These are phyloP conservation scores for Phytopythium vexans DNA, from an alignment of 352 stramenopile genomes.

Conservation along the genomic window DNA sequence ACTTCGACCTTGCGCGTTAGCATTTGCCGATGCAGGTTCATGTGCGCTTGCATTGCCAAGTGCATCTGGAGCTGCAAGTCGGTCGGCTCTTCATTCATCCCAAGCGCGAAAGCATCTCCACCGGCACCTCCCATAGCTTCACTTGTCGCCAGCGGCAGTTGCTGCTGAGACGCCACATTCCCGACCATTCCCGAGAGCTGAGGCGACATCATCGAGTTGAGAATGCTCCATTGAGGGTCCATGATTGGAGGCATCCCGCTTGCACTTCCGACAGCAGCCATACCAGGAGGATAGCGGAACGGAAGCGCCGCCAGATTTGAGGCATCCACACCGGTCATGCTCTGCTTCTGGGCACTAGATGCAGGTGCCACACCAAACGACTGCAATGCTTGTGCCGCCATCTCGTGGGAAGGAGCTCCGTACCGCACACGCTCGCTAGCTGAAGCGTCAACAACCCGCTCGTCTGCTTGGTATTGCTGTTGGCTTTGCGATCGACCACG, in stretches of 20 bases:
- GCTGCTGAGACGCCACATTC: slow-evolving; percentile 18
- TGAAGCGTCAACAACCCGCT: neutral
- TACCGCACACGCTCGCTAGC: neutral
- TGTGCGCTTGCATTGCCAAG: slow-evolving; percentile 84
- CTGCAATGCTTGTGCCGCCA: slow-evolving; percentile 1
- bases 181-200: slow-evolving; percentile 41
- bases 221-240: slow-evolving; percentile 76
- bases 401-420: neutral
- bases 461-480: neutral
- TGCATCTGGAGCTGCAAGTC: slow-evolving; percentile 85
- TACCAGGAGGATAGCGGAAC: neutral
- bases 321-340: neutral
- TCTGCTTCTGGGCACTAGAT: neutral
- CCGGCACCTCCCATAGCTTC: slow-evolving; percentile 24
- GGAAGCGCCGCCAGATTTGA: neutral
- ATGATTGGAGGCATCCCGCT: slow-evolving; percentile 36
- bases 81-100: slow-evolving; percentile 34
- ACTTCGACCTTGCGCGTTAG: slow-evolving; percentile 83
- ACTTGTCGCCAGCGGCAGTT: slow-evolving; percentile 14
- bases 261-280: neutral
- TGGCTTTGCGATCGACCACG: neutral
- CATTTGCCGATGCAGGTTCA: slow-evolving; percentile 88
- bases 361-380: neutral
- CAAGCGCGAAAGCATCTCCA: slow-evolving; percentile 49
- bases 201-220: slow-evolving; percentile 76